These are phyloP conservation scores for Podaxis pistillaris DNA, from an alignment of 768 basidiomycete species.

Conservation along the genomic window DNA sequence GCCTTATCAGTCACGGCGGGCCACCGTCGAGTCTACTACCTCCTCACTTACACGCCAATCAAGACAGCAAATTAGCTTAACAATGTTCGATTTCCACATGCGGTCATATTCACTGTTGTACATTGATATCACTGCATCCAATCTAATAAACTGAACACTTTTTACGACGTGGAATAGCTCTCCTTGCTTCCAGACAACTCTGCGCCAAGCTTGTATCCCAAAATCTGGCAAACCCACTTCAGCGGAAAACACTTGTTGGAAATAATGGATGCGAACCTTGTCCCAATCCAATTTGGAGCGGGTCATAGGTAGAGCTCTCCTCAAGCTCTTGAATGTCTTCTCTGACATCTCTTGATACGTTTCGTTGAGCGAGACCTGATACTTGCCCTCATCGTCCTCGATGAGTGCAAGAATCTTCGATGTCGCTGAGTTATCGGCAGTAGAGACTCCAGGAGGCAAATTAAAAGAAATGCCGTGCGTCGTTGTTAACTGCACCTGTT, in stretches of 20 bases:
- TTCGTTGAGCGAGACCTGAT: conserved; percentile 77
- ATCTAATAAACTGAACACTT: neutral
- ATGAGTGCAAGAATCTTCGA: conserved; percentile 79
- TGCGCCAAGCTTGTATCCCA: conserved; percentile 72
- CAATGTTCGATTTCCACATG: neutral
- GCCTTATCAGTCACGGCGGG: neutral
- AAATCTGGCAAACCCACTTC: conserved; percentile 30
- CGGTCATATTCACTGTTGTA: neutral
- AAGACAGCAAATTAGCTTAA: too few species aligned
- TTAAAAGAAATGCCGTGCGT: conserved; percentile 64
- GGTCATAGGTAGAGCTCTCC: conserved; percentile 89
- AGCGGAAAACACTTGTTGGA: neutral
- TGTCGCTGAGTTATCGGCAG: conserved; percentile 51
- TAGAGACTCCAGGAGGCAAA: conserved; percentile 56
- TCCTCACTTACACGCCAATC: too few species aligned
- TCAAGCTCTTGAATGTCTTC: conserved; percentile 87
- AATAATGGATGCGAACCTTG: conserved; percentile 47
- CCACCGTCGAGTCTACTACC: too few species aligned
- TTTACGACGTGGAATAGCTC: conserved; percentile 7
- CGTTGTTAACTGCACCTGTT: conserved; percentile 87
- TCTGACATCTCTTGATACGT: conserved; percentile 90
- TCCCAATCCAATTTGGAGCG: conserved; percentile 97
- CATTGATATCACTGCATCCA: neutral
- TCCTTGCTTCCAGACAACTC: conserved; percentile 66
- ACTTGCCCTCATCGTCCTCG: conserved; percentile 74